phyloP scores from a whole-genome alignment of 345 rosid species.

The Excoecaria cochinchinensis region DNA sequence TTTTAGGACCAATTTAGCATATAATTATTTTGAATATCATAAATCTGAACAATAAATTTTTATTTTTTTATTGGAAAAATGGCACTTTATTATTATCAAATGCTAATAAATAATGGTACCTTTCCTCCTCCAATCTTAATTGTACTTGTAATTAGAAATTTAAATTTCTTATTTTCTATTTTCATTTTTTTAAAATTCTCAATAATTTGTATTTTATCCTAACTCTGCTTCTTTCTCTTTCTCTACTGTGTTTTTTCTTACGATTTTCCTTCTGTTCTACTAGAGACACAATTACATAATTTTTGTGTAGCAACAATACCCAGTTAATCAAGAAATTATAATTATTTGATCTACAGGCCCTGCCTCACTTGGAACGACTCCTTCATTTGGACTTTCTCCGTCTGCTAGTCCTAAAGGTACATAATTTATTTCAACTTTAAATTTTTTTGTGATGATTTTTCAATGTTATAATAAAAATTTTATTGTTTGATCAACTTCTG shows the following conservation, averaged over 20 bases:
- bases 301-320: neutral
- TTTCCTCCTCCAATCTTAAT: conserved; percentile 17
- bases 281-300: neutral
- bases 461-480: too few species aligned
- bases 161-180: neutral
- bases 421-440: neutral
- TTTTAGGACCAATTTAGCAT: too few species aligned
- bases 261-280: conserved; percentile 25
- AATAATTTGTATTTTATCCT: neutral
- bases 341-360: conserved; percentile 45
- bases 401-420: conserved; percentile 47
- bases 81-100: neutral
- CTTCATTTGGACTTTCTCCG: conserved; percentile 49
- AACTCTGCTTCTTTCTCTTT: neutral
- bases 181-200: neutral
- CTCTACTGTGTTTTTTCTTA: conserved; percentile 9
- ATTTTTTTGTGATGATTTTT: too few species aligned
- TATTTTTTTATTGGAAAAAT: too few species aligned
- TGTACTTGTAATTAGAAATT: neutral
- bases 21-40: too few species aligned
- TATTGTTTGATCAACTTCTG: too few species aligned
- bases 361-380: conserved; percentile 42
- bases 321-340: neutral
- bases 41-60: too few species aligned
- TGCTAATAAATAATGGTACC: conserved; percentile 11